Evolutionary conservation across 768 basidiomycete species (phyloP), one percentile per base, ranked within the genome.

Genomic region (Panellus pusillus): DNA sequence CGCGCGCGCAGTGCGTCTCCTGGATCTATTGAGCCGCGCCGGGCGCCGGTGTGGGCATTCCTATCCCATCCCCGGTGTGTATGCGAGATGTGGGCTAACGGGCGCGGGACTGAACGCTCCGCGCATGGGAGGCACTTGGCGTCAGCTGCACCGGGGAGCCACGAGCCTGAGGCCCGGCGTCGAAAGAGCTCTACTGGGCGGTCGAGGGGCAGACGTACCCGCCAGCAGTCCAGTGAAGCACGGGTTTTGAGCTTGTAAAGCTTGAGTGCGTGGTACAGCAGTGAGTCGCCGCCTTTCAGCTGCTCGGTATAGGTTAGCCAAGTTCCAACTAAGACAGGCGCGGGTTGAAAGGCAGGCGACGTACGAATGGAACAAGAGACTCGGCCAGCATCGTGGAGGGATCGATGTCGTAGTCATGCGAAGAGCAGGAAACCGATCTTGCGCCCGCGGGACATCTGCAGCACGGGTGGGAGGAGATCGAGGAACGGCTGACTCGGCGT

Each of bases 211-310:
- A 92, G 56, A 92, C 76, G 66, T 87, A 91, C 17, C 89, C 89
- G 2, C 89, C 89, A 29, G 91, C 90, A 15, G 84, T 82, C 86
- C 88, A 92, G 54, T 87, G 87, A 1, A 92, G 76, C 55, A 87
- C 87, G 0, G 88, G 87, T 1, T n/a, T 72, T 68, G 42, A 92
- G 81, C 55, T 90, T 90, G 74, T 84, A 89, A 36, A 86, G 68
- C 67, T 87, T 89, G 65, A 91, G 70, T 3, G 89, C 86, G 47
- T 89, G 86, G 66, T 89, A 90, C 8, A 92, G 68, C 29, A 89
- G 67, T 4, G 85, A 82, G 62, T 92, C 90, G 18, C 84, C 83
- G 32, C 87, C 89, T 71, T 88, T 90, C 44, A 92, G 69, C 90
- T 92, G 63, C 37, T 45, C 28, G 12, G 13, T 13, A 7, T 36